Percentiles rank a stretch among this genome's conserved stretches.
Conservation (phyloP, 305 asterid genomes). For the Fraxinus sp. region DNA sequence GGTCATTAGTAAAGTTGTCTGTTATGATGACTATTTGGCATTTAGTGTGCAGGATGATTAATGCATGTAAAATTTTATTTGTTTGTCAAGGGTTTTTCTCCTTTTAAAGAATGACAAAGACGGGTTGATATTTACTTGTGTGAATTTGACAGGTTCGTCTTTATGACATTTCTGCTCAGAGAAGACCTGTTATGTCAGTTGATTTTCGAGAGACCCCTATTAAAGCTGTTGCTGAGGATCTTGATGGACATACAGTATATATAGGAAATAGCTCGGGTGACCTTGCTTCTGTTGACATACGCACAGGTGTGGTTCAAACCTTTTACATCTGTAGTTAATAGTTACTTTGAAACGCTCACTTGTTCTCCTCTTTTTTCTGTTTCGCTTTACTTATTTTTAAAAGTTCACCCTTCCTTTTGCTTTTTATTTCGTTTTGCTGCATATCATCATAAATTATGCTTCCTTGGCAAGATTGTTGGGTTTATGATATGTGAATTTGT, state of each 20-base stretch:
- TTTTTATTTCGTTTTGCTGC: neutral
- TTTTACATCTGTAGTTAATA: constrained; percentile 7
- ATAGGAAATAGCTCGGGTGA: constrained; percentile 92
- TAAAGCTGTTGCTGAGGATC: constrained; percentile 70
- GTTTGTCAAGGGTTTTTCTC: neutral
- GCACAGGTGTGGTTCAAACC: constrained; percentile 56
- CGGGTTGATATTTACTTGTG: constrained; percentile 3
- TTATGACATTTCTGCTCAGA: constrained; percentile 88
- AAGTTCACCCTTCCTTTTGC: neutral
- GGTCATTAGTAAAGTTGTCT: neutral
- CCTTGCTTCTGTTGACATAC: constrained; percentile 84
- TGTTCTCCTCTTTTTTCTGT: neutral
- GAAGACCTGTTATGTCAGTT: constrained; percentile 82
- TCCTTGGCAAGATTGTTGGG: neutral
- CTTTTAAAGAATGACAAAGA: constrained; percentile 8
- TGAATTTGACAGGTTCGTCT: constrained; percentile 65
- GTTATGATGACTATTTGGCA: neutral
- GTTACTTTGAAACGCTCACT: neutral
- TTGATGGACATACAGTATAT: constrained; percentile 75
- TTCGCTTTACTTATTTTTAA: neutral
- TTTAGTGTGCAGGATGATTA: neutral
- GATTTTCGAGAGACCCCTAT: constrained; percentile 89
- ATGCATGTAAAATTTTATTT: neutral
- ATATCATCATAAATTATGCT: neutral
- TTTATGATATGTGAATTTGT: neutral